Evolutionary conservation across 805 yeast genomes (phyloP), one percentile per base, ranked within the genome.

Genomic region (Lipomyces yamadae): DNA sequence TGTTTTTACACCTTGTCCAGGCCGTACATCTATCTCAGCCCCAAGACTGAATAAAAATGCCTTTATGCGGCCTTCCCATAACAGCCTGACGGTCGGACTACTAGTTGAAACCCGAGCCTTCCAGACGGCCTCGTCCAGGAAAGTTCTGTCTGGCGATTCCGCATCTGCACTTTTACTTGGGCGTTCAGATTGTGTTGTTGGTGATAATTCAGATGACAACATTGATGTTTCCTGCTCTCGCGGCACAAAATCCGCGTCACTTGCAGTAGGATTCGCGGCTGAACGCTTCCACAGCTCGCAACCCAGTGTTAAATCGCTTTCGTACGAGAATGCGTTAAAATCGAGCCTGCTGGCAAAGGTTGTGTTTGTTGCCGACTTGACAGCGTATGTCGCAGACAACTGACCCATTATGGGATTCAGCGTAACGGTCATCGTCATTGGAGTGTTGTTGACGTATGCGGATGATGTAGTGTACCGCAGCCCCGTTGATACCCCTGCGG

Each of bases 321-420:
- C 90, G 74, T 94, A 93, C 0, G 98, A 94, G 75, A 91, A 94
- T 62, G 92, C 79, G 75, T 95, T 95, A 77, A 95, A 94, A 74
- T 91, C 97, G 74, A 92, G 93, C 65, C 89, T 84, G 4, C 97
- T 90, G 58, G 92, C 86, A 63, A 94, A 88, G 0, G 96, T 88
- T 0, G 94, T 86, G 37, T 85, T 83, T 2, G 86, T 82, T 1
- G 91, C 86, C 0, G 97, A 90, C 73, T 88, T 88, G 42, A 92
- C 91, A 0, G 97, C 86, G 75, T 93, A 95, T 0, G 97, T 89
- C 1, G 96, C 88, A 2, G 96, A 88, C 1, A 95, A 78, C 71
- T 92, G 93, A 1, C 99, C 99, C 75, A 94, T 81, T 15, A 95
- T 80, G 0, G 99, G 99, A 76, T 95, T 95, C 65, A 89, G 83